phyloP scores from a whole-genome alignment of 140 eudicot genomes.

The Senecio squalidus region DNA sequence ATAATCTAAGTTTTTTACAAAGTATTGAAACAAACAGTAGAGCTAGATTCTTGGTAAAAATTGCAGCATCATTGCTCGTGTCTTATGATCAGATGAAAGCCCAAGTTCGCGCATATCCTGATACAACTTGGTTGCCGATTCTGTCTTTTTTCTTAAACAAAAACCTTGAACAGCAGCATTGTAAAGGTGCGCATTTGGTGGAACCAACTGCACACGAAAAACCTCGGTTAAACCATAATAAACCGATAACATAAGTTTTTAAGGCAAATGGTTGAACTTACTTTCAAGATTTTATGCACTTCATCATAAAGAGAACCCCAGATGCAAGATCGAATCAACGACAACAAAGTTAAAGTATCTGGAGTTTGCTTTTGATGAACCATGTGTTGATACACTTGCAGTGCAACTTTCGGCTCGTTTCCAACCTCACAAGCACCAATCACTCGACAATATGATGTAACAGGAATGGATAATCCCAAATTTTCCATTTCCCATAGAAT shows the following conservation, averaged over 20 bases:
- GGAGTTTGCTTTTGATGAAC: slow-evolving; percentile 56
- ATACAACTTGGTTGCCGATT: slow-evolving; percentile 64
- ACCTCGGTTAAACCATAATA: not conserved
- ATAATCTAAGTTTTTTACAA: not conserved
- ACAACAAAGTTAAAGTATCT: slow-evolving; percentile 66
- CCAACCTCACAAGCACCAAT: slow-evolving; percentile 93
- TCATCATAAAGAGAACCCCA: slow-evolving; percentile 93
- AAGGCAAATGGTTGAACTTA: slow-evolving; percentile 23
- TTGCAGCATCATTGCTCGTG: slow-evolving; percentile 88
- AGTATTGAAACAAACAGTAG: not conserved
- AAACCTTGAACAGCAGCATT: slow-evolving; percentile 88
- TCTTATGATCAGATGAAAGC: slow-evolving; percentile 77
- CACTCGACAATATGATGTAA: slow-evolving; percentile 70
- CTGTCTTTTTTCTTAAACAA: slow-evolving; percentile 45
- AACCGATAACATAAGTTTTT: not conserved
- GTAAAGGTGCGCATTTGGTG: slow-evolving; percentile 68
- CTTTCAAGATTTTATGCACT: slow-evolving; percentile 59
- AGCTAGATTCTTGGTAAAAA: slow-evolving; percentile 34
- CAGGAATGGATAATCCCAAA: slow-evolving; percentile 45
- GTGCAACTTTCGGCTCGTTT: slow-evolving; percentile 60
- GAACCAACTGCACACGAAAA: slow-evolving; percentile 35
- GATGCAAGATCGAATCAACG: slow-evolving; percentile 63
- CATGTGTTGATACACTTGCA: slow-evolving; percentile 80
- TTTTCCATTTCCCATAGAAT: slow-evolving; percentile 74
- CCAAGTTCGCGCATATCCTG: slow-evolving; percentile 57